phyloP scores from a whole-genome alignment of 2,329 filamentous ascomycete species.

The Ampelomyces quisqualis region DNA sequence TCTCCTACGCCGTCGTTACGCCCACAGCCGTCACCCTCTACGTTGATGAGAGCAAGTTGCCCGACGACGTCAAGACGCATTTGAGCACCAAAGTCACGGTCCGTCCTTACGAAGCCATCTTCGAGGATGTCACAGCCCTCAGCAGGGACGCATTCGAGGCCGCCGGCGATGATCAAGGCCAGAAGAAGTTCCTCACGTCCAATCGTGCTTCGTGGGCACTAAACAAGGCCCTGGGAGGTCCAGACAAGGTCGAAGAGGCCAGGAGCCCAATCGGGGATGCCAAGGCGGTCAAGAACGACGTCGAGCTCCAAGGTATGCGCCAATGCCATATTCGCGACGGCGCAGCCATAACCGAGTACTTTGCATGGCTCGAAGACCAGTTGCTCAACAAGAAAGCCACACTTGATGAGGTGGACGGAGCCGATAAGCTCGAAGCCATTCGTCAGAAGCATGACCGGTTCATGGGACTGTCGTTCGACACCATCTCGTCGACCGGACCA shows the following conservation, averaged over 20 bases:
- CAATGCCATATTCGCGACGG: constrained; percentile 92
- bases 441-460: constrained; percentile 72
- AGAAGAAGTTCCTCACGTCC: constrained; percentile 76
- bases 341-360: constrained; percentile 85
- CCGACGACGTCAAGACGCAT: constrained; percentile 66
- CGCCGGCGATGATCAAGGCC: constrained; percentile 35
- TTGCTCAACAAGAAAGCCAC: constrained; percentile 69
- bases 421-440: constrained; percentile 81
- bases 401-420: constrained; percentile 86
- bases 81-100: constrained; percentile 70
- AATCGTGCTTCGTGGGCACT: constrained; percentile 92
- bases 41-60: constrained; percentile 77
- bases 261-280: constrained; percentile 85
- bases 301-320: constrained; percentile 88
- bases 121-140: constrained; percentile 71
- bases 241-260: constrained; percentile 79
- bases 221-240: constrained; percentile 80
- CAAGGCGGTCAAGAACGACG: constrained; percentile 92
- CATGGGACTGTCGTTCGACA: constrained; percentile 89
- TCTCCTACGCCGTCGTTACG: constrained; percentile 90
- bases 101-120: constrained; percentile 80
- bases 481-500: constrained; percentile 90
- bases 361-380: constrained; percentile 94
- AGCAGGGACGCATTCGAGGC: constrained; percentile 47
- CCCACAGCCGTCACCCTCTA: constrained; percentile 75